Percentiles rank a stretch among this genome's conserved stretches.
Evolutionary conservation across 805 yeast species (phyloP).

Genomic region (Pichia nakasei): DNA sequence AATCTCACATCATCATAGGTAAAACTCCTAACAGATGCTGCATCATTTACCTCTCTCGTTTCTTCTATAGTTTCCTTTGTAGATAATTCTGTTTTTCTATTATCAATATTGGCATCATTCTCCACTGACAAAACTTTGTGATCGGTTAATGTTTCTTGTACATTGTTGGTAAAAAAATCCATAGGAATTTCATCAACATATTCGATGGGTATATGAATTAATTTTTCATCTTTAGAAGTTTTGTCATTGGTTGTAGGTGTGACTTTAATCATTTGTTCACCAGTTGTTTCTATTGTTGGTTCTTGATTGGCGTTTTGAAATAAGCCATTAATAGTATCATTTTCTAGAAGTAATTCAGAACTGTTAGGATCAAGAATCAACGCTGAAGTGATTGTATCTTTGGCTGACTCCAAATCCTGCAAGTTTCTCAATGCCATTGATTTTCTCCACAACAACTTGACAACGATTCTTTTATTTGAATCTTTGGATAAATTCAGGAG

Average conservation of each 20-base stretch:
- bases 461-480: slow-evolving; percentile 16
- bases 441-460: slow-evolving; percentile 46
- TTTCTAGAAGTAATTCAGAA: slow-evolving; percentile 29
- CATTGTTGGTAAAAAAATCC: slow-evolving; percentile 6
- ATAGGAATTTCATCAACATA: slow-evolving; percentile 16
- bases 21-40: too few species aligned
- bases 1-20: slow-evolving; percentile 18
- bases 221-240: background rate
- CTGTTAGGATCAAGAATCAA: slow-evolving; percentile 35
- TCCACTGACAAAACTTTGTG: background rate
- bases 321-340: slow-evolving; percentile 13
- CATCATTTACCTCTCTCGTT: too few species aligned
- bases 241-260: background rate
- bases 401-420: slow-evolving; percentile 22
- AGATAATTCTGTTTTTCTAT: too few species aligned
- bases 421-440: slow-evolving; percentile 33
- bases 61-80: too few species aligned
- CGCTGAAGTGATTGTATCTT: slow-evolving; percentile 28
- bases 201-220: slow-evolving; percentile 7
- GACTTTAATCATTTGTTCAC: too few species aligned
- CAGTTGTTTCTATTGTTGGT: background rate
- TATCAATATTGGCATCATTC: too few species aligned
- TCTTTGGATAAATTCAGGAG: slow-evolving; percentile 1
- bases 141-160: background rate
- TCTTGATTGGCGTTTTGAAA: background rate